Base-by-base conservation (phyloP, 2,329 filamentous ascomycete genomes). In the Sclerotinia trifoliorum region DNA sequence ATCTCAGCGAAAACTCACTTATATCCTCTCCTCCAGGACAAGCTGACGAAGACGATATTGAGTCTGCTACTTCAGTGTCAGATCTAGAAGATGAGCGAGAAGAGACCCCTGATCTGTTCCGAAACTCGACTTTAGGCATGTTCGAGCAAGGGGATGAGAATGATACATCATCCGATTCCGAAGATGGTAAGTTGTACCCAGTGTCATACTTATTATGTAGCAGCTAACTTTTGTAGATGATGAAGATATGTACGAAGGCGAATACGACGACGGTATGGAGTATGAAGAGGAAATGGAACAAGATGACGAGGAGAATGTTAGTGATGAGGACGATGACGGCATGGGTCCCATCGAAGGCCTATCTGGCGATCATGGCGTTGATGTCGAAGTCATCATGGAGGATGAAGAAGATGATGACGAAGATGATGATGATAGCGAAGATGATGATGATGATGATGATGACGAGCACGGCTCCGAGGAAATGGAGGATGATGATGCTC, bases 81-180 rank as follows among this genome's bases (percentile, higher is more conserved):
- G 94, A 97, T 71, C 83, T 93, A 63, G 91, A 94, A 52, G 91
- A 94, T 70, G 90, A 92, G 67, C 89, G 93, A 56, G 93, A 97
- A 79, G 95, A 98, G 78, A 99, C 96, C 6, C 95, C 96, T 42
- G 95, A 99, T 80, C 85, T 99, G 26, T 98, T 97, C 81, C 91
- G 96, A 65, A 97, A 98, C 79, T 98, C 95, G 2, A 93, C 96
- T 1, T 83, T 99, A 29, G 94, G 95, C 62, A 96, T 98, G 88
- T 89, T 97, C 65, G 95, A 98, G 78, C 90, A 91, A 72, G 87
- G 89, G 62, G 87, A 90, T 68, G 90, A 93, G 70, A 90, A 92
- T 70, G 92, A 94, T 71, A 93, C 92, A 62, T 93, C 91, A 46
- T 91, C 92, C 44, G 83, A 82, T 17, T 78, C 78, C 21, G 90